Evolutionary conservation across 176 grass and related monocot species (phyloP).

Genomic region (Elymus sibiricus): DNA sequence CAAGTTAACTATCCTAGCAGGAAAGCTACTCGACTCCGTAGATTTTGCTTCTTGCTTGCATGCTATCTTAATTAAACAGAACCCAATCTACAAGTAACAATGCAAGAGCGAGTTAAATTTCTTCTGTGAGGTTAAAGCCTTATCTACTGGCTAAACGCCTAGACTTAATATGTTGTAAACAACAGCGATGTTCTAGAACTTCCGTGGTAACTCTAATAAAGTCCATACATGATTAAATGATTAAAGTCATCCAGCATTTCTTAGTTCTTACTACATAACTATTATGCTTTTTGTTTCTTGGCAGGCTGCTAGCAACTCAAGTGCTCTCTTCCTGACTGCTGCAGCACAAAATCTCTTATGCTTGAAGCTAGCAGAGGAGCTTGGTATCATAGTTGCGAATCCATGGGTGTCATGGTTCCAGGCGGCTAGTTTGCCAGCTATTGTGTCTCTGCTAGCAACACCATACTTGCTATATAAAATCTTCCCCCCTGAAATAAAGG

Average conservation of each 20-base stretch:
- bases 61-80: not conserved
- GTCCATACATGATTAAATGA: not conserved
- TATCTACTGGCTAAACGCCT: not conserved
- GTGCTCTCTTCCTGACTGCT: conserved; percentile 83
- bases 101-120: not conserved
- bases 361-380: conserved; percentile 83
- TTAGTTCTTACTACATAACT: no score
- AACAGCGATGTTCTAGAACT: not conserved
- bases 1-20: not conserved
- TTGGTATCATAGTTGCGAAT: conserved; percentile 68
- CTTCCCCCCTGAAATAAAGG: conserved; percentile 75
- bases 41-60: conserved; percentile 6
- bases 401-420: conserved; percentile 91
- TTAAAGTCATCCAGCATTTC: not conserved
- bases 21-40: not conserved
- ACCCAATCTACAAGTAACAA: not conserved
- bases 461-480: conserved; percentile 90
- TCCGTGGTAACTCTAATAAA: not conserved
- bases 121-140: not conserved
- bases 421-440: conserved; percentile 87
- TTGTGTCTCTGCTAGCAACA: conserved; percentile 55
- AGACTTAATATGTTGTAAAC: not conserved
- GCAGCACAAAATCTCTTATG: conserved; percentile 91
- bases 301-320: conserved; percentile 73
- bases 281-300: conserved; percentile 27